phyloP scores from a whole-genome alignment of 108 stramenopile genomes.

The Fistulifera solaris region DNA sequence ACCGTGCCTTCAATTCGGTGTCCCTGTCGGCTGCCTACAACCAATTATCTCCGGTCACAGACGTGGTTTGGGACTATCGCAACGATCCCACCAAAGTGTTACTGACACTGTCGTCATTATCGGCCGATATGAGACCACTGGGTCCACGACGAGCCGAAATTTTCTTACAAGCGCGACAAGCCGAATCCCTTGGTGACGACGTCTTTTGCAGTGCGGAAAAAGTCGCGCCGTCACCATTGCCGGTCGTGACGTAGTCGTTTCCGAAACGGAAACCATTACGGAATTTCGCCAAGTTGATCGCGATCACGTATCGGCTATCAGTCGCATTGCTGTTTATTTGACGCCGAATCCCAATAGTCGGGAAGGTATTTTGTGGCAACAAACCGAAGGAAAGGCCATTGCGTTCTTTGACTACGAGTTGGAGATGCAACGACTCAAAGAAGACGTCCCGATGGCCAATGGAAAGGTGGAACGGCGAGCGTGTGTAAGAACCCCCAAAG shows the following conservation, averaged over 20 bases:
- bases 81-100: slow-evolving; percentile 35
- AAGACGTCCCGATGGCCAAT: slow-evolving; percentile 7
- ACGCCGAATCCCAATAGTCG: slow-evolving; percentile 51
- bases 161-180: slow-evolving; percentile 32
- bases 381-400: slow-evolving; percentile 40
- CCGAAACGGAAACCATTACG: slow-evolving; percentile 38
- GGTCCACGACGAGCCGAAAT: slow-evolving; percentile 35
- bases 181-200: neutral
- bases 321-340: slow-evolving; percentile 39
- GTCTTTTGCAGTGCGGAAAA: slow-evolving; percentile 26
- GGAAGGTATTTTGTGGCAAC: slow-evolving; percentile 52
- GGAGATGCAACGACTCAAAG: slow-evolving; percentile 26
- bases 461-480: slow-evolving; percentile 1
- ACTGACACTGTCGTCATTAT: slow-evolving; percentile 13
- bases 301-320: slow-evolving; percentile 20
- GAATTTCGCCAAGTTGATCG: slow-evolving; percentile 23
- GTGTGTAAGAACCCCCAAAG: slow-evolving; percentile 16
- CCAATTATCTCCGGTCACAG: slow-evolving; percentile 28
- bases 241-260: slow-evolving; percentile 27
- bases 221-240: slow-evolving; percentile 30
- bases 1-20: slow-evolving; percentile 35
- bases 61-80: slow-evolving; percentile 34
- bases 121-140: slow-evolving; percentile 42
- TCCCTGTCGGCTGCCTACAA: slow-evolving; percentile 33
- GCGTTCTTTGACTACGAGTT: slow-evolving; percentile 49